These are phyloP conservation scores for Plasmodium gallinaceum DNA, from an alignment of 169 alveolate species.

Conservation along the genomic window DNA sequence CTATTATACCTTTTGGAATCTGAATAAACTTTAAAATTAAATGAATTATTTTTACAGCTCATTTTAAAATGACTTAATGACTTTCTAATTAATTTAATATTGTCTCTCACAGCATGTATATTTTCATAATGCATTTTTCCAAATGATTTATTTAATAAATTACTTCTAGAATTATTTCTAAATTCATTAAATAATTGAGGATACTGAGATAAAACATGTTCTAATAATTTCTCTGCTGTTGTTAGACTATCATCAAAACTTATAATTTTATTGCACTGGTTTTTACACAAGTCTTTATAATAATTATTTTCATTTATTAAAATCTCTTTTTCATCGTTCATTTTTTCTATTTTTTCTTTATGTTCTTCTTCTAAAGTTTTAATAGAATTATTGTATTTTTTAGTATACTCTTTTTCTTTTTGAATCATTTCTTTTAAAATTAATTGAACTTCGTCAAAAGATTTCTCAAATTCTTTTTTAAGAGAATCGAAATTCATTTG, in stretches of 20 bases:
- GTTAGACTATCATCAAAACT: constrained; percentile 38
- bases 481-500: constrained; percentile 58
- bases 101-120: constrained; percentile 53
- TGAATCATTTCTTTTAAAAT: constrained; percentile 72
- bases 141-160: constrained; percentile 49
- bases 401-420: constrained; percentile 61
- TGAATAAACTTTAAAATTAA: constrained; percentile 3
- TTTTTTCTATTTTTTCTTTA: constrained; percentile 23
- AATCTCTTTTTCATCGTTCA: constrained; percentile 22
- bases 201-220: constrained; percentile 60
- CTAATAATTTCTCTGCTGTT: constrained; percentile 53
- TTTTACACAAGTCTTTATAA: constrained; percentile 42
- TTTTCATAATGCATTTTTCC: constrained; percentile 76
- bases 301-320: constrained; percentile 7
- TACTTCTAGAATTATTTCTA: constrained; percentile 48
- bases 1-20: neutral
- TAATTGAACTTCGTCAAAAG: constrained; percentile 66
- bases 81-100: constrained; percentile 44
- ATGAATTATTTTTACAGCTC: constrained; percentile 22
- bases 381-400: constrained; percentile 40
- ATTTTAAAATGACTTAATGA: constrained; percentile 49
- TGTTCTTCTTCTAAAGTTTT: constrained; percentile 47
- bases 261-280: constrained; percentile 38
- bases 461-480: constrained; percentile 59
- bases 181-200: constrained; percentile 48